These are phyloP conservation scores for Parasitella parasitica DNA, from an alignment of 371 early-diverging fungal species.

Conservation along the genomic window DNA sequence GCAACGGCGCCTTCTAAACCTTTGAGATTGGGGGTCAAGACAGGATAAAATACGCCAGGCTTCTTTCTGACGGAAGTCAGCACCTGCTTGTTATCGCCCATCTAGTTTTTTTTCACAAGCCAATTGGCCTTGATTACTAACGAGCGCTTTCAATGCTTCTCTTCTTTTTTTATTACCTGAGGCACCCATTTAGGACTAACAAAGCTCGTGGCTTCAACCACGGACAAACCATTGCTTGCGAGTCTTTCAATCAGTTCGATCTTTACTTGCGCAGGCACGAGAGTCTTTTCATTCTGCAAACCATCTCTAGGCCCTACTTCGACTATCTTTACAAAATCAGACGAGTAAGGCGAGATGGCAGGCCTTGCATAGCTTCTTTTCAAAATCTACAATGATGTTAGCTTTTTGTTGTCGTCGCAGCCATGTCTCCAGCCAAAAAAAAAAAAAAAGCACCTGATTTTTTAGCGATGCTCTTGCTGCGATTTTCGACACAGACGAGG, in stretches of 20 bases:
- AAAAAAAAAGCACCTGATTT: too few species aligned
- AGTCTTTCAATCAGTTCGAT: slow-evolving; percentile 84
- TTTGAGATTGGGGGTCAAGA: slow-evolving; percentile 89
- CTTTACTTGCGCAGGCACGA: slow-evolving; percentile 81
- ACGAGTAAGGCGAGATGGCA: background rate
- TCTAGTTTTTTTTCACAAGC: slow-evolving; percentile 35
- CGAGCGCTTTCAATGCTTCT: too few species aligned
- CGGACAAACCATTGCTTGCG: slow-evolving; percentile 79
- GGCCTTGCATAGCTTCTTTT: slow-evolving; percentile 8
- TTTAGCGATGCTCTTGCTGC: background rate
- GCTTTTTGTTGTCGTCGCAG: background rate
- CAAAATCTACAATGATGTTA: background rate
- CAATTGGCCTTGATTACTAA: too few species aligned
- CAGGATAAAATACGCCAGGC: slow-evolving; percentile 79
- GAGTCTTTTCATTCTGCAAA: slow-evolving; percentile 92
- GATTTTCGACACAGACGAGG: slow-evolving; percentile 1
- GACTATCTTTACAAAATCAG: slow-evolving; percentile 72
- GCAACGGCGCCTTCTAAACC: slow-evolving; percentile 83
- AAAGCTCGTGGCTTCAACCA: slow-evolving; percentile 92
- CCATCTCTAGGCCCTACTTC: slow-evolving; percentile 97
- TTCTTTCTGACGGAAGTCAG: slow-evolving; percentile 65
- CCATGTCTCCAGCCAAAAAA: too few species aligned
- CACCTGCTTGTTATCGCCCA: slow-evolving; percentile 85
- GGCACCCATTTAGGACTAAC: slow-evolving; percentile 99
- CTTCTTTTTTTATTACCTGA: slow-evolving; percentile 60